These are phyloP conservation scores for Cytospora chrysosperma DNA, from an alignment of 2,329 filamentous ascomycete genomes.

Conservation along the genomic window DNA sequence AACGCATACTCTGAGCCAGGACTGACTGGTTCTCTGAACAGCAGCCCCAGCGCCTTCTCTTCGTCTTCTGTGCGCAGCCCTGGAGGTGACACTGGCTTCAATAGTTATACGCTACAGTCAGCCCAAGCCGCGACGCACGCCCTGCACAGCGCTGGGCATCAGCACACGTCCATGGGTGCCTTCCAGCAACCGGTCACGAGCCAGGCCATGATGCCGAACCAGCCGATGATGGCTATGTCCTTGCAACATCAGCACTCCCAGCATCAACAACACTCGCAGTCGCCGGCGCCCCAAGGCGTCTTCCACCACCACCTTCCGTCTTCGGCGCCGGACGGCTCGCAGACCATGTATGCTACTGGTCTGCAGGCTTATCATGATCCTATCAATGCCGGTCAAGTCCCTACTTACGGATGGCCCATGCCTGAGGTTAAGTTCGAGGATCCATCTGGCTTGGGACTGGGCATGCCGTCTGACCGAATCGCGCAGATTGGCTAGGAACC, in stretches of 20 bases:
- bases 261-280: constrained; percentile 12
- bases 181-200: constrained; percentile 29
- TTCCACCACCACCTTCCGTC: constrained; percentile 14
- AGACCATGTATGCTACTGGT: constrained; percentile 2
- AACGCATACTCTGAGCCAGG: constrained; percentile 51
- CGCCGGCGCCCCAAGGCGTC: constrained; percentile 12
- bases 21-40: constrained; percentile 53
- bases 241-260: constrained; percentile 16
- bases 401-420: constrained; percentile 1
- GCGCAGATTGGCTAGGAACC: constrained; percentile 5
- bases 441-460: neutral
- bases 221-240: constrained; percentile 12
- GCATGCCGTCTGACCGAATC: constrained; percentile 10
- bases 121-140: constrained; percentile 48
- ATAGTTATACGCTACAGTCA: constrained; percentile 53
- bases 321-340: constrained; percentile 12
- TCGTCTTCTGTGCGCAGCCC: constrained; percentile 54
- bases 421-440: constrained; percentile 13
- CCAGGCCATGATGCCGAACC: constrained; percentile 12
- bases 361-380: constrained; percentile 6
- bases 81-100: constrained; percentile 50
- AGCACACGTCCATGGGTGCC: constrained; percentile 36
- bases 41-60: constrained; percentile 59
- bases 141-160: constrained; percentile 47
- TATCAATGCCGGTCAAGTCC: constrained; percentile 8